These are phyloP conservation scores for Cylindrodendrum hubeiense DNA, from an alignment of 2,329 filamentous ascomycete genomes.

Conservation along the genomic window DNA sequence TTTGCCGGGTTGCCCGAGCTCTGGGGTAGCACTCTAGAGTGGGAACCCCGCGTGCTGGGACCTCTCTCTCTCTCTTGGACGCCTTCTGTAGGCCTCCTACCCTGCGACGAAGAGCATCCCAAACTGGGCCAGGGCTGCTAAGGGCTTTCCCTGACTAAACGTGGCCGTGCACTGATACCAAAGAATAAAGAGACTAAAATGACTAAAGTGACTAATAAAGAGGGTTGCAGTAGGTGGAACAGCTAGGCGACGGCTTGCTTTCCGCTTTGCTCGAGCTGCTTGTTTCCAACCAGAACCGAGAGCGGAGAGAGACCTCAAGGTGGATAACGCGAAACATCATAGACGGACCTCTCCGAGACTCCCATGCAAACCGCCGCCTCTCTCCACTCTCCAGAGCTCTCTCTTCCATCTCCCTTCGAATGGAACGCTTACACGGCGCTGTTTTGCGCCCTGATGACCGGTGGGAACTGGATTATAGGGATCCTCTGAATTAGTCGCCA, in stretches of 20 bases:
- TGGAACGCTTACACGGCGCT: no score
- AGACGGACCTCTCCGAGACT: neutral
- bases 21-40: neutral
- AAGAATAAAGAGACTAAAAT: no score
- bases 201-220: no score
- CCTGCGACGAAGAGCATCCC: neutral
- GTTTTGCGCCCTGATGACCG: no score
- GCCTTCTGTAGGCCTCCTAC: neutral
- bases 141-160: neutral
- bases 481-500: no score
- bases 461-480: no score
- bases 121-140: neutral
- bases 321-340: neutral
- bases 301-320: neutral
- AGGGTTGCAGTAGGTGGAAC: neutral
- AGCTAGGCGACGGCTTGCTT: neutral
- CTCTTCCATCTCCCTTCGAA: neutral
- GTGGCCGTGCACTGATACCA: neutral
- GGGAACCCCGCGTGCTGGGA: neutral
- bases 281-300: neutral
- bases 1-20: constrained; percentile 3
- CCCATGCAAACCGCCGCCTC: neutral
- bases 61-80: neutral
- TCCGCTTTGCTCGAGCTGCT: neutral
- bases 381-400: neutral